Conservation (phyloP, 768 basidiomycete genomes). For the Mycena alexandri region DNA sequence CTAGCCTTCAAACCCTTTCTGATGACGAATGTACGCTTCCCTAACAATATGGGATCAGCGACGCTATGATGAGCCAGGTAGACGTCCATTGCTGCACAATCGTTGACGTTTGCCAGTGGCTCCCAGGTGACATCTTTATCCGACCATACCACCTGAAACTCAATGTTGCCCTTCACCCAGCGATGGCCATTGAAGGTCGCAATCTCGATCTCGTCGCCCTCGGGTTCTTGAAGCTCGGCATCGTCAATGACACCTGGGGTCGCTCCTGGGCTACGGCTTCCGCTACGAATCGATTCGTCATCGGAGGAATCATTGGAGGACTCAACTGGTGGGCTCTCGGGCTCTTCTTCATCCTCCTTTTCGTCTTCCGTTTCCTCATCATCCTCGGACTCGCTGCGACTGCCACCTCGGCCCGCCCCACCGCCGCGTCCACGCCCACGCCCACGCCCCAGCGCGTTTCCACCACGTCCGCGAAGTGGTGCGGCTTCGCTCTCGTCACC, state of each 20-base stretch:
- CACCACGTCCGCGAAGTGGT: no score
- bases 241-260: background rate
- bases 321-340: background rate
- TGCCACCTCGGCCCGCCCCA: background rate
- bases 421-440: background rate
- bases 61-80: slow-evolving; percentile 16
- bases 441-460: no score
- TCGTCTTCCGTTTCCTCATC: background rate
- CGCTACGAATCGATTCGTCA: no score
- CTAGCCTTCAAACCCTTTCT: background rate
- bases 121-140: slow-evolving; percentile 34
- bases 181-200: slow-evolving; percentile 14
- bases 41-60: slow-evolving; percentile 4
- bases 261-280: background rate
- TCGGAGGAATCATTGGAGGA: no score
- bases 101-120: slow-evolving; percentile 15
- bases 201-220: slow-evolving; percentile 11
- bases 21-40: slow-evolving; percentile 21
- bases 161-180: slow-evolving; percentile 11
- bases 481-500: no score
- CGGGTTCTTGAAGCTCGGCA: background rate
- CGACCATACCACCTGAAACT: slow-evolving; percentile 29
- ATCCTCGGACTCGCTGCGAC: no score
- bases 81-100: background rate
- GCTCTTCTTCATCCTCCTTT: background rate